Conservation (phyloP, 331 rosid genomes). For the Saraca asoca region DNA sequence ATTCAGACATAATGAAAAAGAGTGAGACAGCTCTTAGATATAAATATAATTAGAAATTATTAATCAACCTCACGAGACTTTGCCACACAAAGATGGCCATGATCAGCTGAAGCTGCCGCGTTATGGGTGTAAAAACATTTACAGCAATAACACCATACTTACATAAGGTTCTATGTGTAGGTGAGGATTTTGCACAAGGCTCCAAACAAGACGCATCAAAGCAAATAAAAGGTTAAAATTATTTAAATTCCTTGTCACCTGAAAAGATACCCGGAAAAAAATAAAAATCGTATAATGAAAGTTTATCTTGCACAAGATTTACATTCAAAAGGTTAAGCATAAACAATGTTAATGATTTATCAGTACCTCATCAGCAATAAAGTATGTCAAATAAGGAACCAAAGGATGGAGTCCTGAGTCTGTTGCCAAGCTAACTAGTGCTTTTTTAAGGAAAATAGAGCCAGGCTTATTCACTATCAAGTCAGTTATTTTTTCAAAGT, state of each 20-base stretch:
- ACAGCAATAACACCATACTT: slow-evolving; percentile 42
- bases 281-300: slow-evolving; percentile 18
- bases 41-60: slow-evolving; percentile 22
- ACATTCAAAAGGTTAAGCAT: slow-evolving; percentile 20
- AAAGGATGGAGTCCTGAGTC: slow-evolving; percentile 91
- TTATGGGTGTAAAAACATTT: slow-evolving; percentile 14
- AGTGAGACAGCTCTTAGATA: not conserved
- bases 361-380: slow-evolving; percentile 83
- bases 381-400: slow-evolving; percentile 76
- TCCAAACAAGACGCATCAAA: slow-evolving; percentile 73
- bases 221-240: slow-evolving; percentile 60
- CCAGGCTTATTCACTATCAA: slow-evolving; percentile 61
- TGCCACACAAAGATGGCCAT: slow-evolving; percentile 14
- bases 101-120: slow-evolving; percentile 9
- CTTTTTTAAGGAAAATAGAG: slow-evolving; percentile 64
- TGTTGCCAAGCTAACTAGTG: slow-evolving; percentile 71
- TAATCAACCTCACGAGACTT: slow-evolving; percentile 27
- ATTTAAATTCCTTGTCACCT: slow-evolving; percentile 67
- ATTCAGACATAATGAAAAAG: slow-evolving; percentile 30
- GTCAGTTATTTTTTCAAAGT: slow-evolving; percentile 70
- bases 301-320: slow-evolving; percentile 11
- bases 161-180: slow-evolving; percentile 88
- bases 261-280: slow-evolving; percentile 36
- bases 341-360: slow-evolving; percentile 2
- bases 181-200: slow-evolving; percentile 81